These are phyloP conservation scores for Moesziomyces sp. DNA, from an alignment of 1,284 basidiomycete species.

Conservation along the genomic window DNA sequence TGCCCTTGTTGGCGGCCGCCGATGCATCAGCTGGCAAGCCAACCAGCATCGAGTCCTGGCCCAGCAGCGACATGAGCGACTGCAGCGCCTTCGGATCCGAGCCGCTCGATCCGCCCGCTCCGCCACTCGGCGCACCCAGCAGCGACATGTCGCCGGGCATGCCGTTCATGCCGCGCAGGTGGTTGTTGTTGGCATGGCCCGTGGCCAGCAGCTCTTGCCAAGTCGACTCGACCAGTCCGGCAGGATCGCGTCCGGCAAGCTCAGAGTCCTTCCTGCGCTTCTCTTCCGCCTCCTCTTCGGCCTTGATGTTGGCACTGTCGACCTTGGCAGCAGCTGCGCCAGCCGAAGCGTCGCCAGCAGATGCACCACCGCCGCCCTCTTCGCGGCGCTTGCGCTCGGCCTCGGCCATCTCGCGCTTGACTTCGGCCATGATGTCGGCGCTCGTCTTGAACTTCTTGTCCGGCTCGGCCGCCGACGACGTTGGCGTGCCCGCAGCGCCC, in stretches of 20 bases:
- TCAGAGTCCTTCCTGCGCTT: constrained; percentile 42
- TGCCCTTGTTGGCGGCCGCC: constrained; percentile 16
- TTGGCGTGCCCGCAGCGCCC: constrained; percentile 40
- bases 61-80: constrained; percentile 47
- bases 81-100: constrained; percentile 43
- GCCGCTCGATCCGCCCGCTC: constrained; percentile 19
- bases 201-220: constrained; percentile 54
- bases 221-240: constrained; percentile 46
- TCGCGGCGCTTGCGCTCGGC: constrained; percentile 52
- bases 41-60: constrained; percentile 44
- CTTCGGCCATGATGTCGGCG: constrained; percentile 63
- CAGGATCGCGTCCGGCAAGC: constrained; percentile 45
- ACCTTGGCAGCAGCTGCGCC: constrained; percentile 31
- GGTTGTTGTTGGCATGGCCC: constrained; percentile 24
- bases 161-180: constrained; percentile 13
- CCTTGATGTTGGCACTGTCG: constrained; percentile 37
- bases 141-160: constrained; percentile 15
- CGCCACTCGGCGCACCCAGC: constrained; percentile 32
- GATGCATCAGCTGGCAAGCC: constrained; percentile 27
- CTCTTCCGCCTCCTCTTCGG: constrained; percentile 45
- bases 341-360: constrained; percentile 12
- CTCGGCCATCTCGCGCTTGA: constrained; percentile 61
- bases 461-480: constrained; percentile 42
- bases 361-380: constrained; percentile 19
- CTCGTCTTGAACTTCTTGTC: constrained; percentile 57